A percentile compares a stretch with the other conserved stretches of the same genome.
These are phyloP conservation scores for Escallonia herrerae DNA, from an alignment of 129 eudicot genomes.

Conservation along the genomic window DNA sequence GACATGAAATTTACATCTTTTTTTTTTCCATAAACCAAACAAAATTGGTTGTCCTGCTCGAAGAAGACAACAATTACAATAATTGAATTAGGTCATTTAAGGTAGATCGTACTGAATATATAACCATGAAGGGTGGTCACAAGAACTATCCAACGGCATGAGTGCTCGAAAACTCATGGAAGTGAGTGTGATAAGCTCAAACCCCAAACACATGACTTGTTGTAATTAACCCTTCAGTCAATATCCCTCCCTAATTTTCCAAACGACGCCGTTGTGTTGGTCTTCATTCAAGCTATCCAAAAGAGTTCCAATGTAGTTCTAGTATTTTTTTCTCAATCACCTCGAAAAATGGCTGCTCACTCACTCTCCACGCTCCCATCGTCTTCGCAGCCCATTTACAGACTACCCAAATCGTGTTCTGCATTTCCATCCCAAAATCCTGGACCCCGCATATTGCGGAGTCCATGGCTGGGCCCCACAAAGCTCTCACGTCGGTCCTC, in stretches of 20 bases:
- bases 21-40: no score
- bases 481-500: slow-evolving; percentile 31
- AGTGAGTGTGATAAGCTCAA: background rate
- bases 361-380: slow-evolving; percentile 24
- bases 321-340: slow-evolving; percentile 4
- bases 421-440: slow-evolving; percentile 18
- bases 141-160: no score
- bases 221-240: no score
- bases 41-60: no score
- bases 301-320: background rate
- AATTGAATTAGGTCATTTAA: no score
- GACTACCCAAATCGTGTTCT: slow-evolving; percentile 25
- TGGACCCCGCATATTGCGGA: slow-evolving; percentile 15
- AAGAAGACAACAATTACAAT: no score
- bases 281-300: slow-evolving; percentile 12
- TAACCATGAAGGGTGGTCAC: no score
- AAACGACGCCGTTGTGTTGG: slow-evolving; percentile 16
- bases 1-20: no score
- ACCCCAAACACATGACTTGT: background rate
- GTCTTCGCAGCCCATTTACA: slow-evolving; percentile 14
- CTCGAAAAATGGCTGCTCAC: slow-evolving; percentile 46
- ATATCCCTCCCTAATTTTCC: no score
- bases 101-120: no score
- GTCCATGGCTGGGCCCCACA: slow-evolving; percentile 43
- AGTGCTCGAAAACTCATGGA: no score